Evolutionary conservation across 2,329 filamentous ascomycete species (phyloP).

Genomic region (Drechslerella coelobrocha): DNA sequence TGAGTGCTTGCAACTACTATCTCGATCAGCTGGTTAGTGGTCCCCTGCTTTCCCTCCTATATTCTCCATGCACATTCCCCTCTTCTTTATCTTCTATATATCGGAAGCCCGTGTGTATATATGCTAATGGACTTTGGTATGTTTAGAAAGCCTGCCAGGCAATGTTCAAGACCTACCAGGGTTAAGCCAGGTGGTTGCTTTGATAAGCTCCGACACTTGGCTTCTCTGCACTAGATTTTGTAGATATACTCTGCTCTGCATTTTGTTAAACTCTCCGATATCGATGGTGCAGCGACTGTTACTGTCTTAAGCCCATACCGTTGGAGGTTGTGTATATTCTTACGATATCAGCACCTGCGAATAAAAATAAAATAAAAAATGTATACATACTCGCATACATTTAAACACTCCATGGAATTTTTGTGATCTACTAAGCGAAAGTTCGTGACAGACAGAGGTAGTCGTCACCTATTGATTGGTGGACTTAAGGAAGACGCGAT

Average conservation of each 20-base stretch:
- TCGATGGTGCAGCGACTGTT: too few species aligned
- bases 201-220: too few species aligned
- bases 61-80: too few species aligned
- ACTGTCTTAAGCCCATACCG: too few species aligned
- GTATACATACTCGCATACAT: neutral
- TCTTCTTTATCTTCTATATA: neutral
- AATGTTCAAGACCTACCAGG: conserved; percentile 73
- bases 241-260: conserved; percentile 47
- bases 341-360: neutral
- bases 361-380: neutral
- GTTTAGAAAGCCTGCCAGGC: conserved; percentile 78
- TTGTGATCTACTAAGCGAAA: too few species aligned
- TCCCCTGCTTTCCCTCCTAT: conserved; percentile 7
- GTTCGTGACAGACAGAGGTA: too few species aligned
- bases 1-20: conserved; percentile 98
- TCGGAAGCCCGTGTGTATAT: conserved; percentile 16
- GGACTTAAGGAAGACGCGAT: too few species aligned
- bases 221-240: neutral
- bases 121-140: neutral
- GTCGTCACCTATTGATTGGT: too few species aligned
- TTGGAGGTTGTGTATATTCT: too few species aligned
- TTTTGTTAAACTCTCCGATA: neutral
- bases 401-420: too few species aligned
- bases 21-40: conserved; percentile 78
- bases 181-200: conserved; percentile 17